Conservation (phyloP, 2,329 filamentous ascomycete species). For the Colletotrichum euphorbiae region DNA sequence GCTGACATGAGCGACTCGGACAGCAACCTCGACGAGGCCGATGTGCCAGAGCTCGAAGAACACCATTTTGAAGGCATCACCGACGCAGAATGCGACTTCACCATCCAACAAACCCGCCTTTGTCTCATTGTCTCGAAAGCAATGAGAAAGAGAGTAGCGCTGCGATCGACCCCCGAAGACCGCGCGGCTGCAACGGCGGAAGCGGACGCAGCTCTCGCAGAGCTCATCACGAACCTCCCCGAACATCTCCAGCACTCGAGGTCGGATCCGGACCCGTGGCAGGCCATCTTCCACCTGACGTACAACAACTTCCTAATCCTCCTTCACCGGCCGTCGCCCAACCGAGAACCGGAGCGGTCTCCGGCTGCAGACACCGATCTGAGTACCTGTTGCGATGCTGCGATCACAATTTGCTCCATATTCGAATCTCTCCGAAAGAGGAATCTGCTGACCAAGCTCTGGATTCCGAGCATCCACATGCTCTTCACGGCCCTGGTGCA, state of each 20-base stretch:
- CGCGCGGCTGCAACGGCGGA: conserved; percentile 45
- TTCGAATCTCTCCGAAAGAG: conserved; percentile 46
- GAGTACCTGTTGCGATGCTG: conserved; percentile 48
- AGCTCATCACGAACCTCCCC: conserved; percentile 47
- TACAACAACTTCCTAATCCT: conserved; percentile 52
- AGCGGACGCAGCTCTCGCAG: conserved; percentile 48
- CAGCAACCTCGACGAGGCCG: conserved; percentile 61
- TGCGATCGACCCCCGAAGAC: conserved; percentile 40
- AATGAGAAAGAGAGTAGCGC: conserved; percentile 43
- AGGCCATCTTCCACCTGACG: conserved; percentile 49
- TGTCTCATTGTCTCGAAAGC: conserved; percentile 61
- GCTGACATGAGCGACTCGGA: neutral
- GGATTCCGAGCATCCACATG: conserved; percentile 45
- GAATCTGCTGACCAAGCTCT: conserved; percentile 44
- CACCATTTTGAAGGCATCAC: conserved; percentile 57
- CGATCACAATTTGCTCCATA: conserved; percentile 45
- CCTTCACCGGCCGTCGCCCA: conserved; percentile 48
- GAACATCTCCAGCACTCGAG: conserved; percentile 43
- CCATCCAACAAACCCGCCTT: conserved; percentile 61
- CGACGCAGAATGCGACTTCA: conserved; percentile 55
- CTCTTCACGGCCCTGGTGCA: conserved; percentile 50
- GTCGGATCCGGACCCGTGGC: conserved; percentile 45
- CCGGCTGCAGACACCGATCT: conserved; percentile 42
- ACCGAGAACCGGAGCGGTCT: conserved; percentile 7
- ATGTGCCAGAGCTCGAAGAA: conserved; percentile 57